Evolutionary conservation across 495 filamentous ascomycete genomes (phyloP).

Genomic region (Poronia punctata): DNA sequence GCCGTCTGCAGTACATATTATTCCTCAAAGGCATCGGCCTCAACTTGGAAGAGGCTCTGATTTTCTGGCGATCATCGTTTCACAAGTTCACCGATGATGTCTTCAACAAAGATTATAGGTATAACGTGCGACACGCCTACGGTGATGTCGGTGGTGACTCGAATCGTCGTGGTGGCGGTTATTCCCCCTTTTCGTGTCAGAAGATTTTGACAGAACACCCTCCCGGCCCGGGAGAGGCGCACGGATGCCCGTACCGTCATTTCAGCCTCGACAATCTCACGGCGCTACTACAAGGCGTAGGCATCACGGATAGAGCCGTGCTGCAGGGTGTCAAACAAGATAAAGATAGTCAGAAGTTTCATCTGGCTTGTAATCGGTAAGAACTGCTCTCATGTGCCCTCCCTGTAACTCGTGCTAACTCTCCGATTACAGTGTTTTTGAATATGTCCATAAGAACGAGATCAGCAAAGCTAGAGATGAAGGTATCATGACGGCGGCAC

Average conservation of each 20-base stretch:
- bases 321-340: conserved; percentile 80
- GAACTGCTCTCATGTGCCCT: conserved; percentile 6
- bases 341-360: conserved; percentile 78
- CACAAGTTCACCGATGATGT: conserved; percentile 77
- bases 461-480: conserved; percentile 82
- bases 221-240: conserved; percentile 74
- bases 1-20: conserved; percentile 89
- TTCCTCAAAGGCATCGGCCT: conserved; percentile 98
- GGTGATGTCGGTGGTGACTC: conserved; percentile 92
- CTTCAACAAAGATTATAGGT: conserved; percentile 93
- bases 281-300: conserved; percentile 60
- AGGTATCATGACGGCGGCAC: conserved; percentile 66
- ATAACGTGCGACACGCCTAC: conserved; percentile 91
- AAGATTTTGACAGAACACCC: conserved; percentile 84
- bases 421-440: conserved; percentile 59
- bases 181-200: conserved; percentile 86
- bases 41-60: conserved; percentile 80
- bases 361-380: conserved; percentile 88
- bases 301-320: conserved; percentile 69
- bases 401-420: background rate
- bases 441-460: conserved; percentile 76
- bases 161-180: conserved; percentile 75
- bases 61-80: conserved; percentile 89
- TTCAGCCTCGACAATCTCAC: conserved; percentile 82
- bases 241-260: conserved; percentile 95